Evolutionary conservation across 345 rosid species (phyloP).

Genomic region (Eutrema yunnanense): DNA sequence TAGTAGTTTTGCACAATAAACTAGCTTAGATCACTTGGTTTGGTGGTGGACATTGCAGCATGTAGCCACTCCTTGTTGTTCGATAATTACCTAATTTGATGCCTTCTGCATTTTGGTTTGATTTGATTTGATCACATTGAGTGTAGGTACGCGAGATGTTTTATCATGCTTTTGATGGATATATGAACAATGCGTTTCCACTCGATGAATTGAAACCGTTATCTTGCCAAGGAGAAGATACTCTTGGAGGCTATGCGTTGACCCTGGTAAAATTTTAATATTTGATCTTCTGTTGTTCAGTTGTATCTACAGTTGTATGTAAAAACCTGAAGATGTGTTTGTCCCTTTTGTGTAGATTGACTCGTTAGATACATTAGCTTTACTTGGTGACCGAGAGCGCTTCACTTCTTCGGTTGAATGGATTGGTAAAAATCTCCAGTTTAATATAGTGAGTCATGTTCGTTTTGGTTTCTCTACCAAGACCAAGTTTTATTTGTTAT

Average conservation of each 20-base stretch:
- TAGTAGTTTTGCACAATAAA: neutral
- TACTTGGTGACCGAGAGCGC: conserved; percentile 73
- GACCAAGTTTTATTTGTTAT: neutral
- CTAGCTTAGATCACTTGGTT: neutral
- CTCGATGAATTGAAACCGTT: conserved; percentile 86
- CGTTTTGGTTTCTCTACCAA: conserved; percentile 21
- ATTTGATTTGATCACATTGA: neutral
- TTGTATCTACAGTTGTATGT: neutral
- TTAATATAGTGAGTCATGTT: conserved; percentile 89
- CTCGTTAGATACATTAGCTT: conserved; percentile 82
- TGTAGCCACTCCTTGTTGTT: neutral
- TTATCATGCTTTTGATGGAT: conserved; percentile 96
- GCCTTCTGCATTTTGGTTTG: neutral
- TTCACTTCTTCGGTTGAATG: conserved; percentile 85
- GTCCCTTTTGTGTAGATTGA: conserved; percentile 56
- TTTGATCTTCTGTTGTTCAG: neutral
- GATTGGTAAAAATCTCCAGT: conserved; percentile 95
- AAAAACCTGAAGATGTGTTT: conserved; percentile 11
- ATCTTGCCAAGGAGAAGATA: conserved; percentile 89
- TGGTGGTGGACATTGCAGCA: neutral
- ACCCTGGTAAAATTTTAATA: conserved; percentile 52
- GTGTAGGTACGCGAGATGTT: conserved; percentile 91
- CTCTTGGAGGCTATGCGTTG: conserved; percentile 93
- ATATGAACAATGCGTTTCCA: conserved; percentile 94
- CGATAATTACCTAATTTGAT: neutral